These are phyloP conservation scores for Sporothrix variecibatus DNA, from an alignment of 2,329 filamentous ascomycete species.

Conservation along the genomic window DNA sequence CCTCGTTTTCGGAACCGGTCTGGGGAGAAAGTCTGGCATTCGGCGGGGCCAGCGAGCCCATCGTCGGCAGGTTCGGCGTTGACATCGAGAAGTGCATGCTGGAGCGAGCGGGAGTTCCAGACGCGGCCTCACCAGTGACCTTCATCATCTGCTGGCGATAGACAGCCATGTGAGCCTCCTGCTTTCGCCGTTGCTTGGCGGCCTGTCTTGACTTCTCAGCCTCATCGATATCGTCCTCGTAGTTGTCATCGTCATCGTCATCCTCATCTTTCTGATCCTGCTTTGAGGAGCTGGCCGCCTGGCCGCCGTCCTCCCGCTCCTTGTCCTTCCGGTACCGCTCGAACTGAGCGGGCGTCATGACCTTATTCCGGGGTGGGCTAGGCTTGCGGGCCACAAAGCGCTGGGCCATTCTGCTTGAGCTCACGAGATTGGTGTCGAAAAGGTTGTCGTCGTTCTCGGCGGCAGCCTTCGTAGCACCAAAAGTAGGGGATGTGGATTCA, in stretches of 20 bases:
- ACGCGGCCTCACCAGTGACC: slow-evolving; percentile 73
- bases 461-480: slow-evolving; percentile 39
- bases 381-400: slow-evolving; percentile 41
- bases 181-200: slow-evolving; percentile 77
- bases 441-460: slow-evolving; percentile 59
- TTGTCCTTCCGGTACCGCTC: slow-evolving; percentile 78
- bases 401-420: slow-evolving; percentile 42
- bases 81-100: slow-evolving; percentile 60
- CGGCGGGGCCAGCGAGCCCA: slow-evolving; percentile 33
- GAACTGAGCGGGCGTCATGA: slow-evolving; percentile 89
- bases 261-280: slow-evolving; percentile 58
- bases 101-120: slow-evolving; percentile 52
- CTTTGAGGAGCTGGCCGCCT: slow-evolving; percentile 45
- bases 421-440: slow-evolving; percentile 52
- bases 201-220: slow-evolving; percentile 71
- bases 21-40: slow-evolving; percentile 37
- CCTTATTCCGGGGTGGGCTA: slow-evolving; percentile 62
- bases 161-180: slow-evolving; percentile 85
- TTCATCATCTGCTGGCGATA: slow-evolving; percentile 98
- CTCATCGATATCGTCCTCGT: slow-evolving; percentile 78
- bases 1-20: slow-evolving; percentile 52
- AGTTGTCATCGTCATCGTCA: slow-evolving; percentile 64
- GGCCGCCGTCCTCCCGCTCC: slow-evolving; percentile 55
- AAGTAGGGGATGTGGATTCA: slow-evolving; percentile 38
- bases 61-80: slow-evolving; percentile 58